Evolutionary conservation across 495 filamentous ascomycete species (phyloP).

Genomic region (Hypomontagnella submonticulosa): DNA sequence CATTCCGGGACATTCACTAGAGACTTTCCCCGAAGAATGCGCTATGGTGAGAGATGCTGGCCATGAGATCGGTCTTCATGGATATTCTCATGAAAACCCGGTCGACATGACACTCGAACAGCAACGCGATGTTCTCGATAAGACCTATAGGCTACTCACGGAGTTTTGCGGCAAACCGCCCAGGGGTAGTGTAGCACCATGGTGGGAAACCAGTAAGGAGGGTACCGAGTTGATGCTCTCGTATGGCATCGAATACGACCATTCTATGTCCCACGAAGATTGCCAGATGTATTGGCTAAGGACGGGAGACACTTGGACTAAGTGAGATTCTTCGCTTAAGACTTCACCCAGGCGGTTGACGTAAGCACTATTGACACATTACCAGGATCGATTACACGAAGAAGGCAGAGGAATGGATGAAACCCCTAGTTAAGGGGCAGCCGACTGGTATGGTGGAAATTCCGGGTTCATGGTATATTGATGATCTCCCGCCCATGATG

Average conservation of each 20-base stretch:
- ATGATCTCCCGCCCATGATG: slow-evolving; percentile 68
- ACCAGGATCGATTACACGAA: slow-evolving; percentile 60
- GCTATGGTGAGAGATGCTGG: slow-evolving; percentile 77
- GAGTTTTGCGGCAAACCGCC: slow-evolving; percentile 82
- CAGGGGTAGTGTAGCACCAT: slow-evolving; percentile 71
- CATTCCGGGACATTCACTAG: slow-evolving; percentile 82
- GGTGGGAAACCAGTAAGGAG: slow-evolving; percentile 76
- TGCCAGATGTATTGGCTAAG: slow-evolving; percentile 67
- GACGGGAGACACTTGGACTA: slow-evolving; percentile 57
- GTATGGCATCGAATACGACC: slow-evolving; percentile 72
- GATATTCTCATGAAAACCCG: slow-evolving; percentile 82
- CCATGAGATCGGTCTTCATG: slow-evolving; percentile 82
- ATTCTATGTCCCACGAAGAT: slow-evolving; percentile 65
- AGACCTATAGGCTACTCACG: slow-evolving; percentile 76
- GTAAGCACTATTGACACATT: slow-evolving; percentile 1
- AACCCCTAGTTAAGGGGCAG: slow-evolving; percentile 58
- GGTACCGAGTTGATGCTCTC: slow-evolving; percentile 72
- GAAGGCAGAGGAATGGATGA: slow-evolving; percentile 66
- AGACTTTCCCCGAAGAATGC: slow-evolving; percentile 81
- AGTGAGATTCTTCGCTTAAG: slow-evolving; percentile 20
- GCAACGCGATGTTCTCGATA: slow-evolving; percentile 78
- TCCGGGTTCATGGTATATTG: slow-evolving; percentile 67
- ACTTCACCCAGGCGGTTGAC: not conserved
- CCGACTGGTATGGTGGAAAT: slow-evolving; percentile 66
- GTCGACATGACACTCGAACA: slow-evolving; percentile 77